These are phyloP conservation scores for Thinopyrum elongatum DNA, from an alignment of 176 grass and related monocot species.

Conservation along the genomic window DNA sequence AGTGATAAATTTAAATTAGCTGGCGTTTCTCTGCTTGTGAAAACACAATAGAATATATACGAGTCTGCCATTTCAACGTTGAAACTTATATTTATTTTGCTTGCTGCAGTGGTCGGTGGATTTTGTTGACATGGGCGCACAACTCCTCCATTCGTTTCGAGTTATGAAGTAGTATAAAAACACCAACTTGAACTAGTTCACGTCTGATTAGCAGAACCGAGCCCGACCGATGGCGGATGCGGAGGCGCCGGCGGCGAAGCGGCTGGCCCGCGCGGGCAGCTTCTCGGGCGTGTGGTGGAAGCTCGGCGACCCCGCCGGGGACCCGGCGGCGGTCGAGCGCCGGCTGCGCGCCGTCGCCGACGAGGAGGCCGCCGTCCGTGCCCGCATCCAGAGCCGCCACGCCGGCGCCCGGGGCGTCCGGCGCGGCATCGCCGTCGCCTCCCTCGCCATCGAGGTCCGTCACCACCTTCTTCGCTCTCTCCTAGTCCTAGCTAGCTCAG, in stretches of 20 bases:
- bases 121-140: too few species aligned
- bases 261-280: conserved; percentile 6
- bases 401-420: background rate
- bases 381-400: conserved; percentile 1
- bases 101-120: too few species aligned
- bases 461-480: background rate
- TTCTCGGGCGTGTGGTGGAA: conserved; percentile 56
- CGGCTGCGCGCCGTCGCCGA: conserved; percentile 38
- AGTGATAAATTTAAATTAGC: too few species aligned
- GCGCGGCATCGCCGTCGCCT: conserved; percentile 12
- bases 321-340: background rate
- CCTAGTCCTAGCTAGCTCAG: too few species aligned
- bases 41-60: too few species aligned
- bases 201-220: too few species aligned
- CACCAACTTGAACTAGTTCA: too few species aligned
- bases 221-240: background rate
- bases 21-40: too few species aligned
- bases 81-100: too few species aligned
- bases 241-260: background rate
- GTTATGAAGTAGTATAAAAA: too few species aligned
- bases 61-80: too few species aligned
- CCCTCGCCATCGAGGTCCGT: conserved; percentile 10
- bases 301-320: conserved; percentile 25
- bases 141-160: too few species aligned
- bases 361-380: conserved; percentile 33